These are phyloP conservation scores for Auriscalpium microsporum DNA, from an alignment of 768 basidiomycete species.

Conservation along the genomic window DNA sequence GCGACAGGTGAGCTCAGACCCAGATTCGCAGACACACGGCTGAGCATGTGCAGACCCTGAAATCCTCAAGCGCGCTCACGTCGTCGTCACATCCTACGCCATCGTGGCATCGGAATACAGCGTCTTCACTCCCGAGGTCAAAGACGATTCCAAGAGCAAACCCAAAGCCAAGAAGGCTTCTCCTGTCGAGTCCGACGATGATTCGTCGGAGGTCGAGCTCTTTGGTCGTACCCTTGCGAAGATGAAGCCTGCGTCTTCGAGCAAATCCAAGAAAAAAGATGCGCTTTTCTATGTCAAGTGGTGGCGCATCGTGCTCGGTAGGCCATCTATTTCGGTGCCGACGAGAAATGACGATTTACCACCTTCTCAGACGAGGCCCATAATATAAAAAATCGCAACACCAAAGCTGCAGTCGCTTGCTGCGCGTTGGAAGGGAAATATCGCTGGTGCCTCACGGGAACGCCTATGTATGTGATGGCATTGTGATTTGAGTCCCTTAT, in stretches of 20 bases:
- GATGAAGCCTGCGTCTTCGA: conserved; percentile 34
- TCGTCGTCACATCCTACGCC: conserved; percentile 85
- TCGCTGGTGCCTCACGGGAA: conserved; percentile 85
- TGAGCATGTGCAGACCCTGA: conserved; percentile 38
- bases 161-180: conserved; percentile 22
- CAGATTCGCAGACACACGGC: background rate
- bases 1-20: conserved; percentile 46
- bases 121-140: conserved; percentile 38
- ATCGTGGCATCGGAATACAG: conserved; percentile 75
- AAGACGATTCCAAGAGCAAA: conserved; percentile 46
- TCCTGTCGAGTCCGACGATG: conserved; percentile 17
- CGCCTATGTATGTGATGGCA: conserved; percentile 46
- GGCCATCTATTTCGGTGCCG: background rate
- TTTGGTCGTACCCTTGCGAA: conserved; percentile 37
- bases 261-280: conserved; percentile 40
- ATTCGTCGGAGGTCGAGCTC: conserved; percentile 35
- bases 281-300: conserved; percentile 75
- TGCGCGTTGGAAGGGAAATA: conserved; percentile 69
- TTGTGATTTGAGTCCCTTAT: background rate
- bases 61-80: conserved; percentile 44
- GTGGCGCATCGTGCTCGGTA: conserved; percentile 82
- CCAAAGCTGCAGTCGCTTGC: conserved; percentile 71
- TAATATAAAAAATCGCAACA: conserved; percentile 83
- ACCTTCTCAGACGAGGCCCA: conserved; percentile 73
- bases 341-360: background rate